Percentiles rank a stretch among this genome's conserved stretches.
These are phyloP conservation scores for Penicillium cosmopolitanum DNA, from an alignment of 495 filamentous ascomycete species.

Conservation along the genomic window DNA sequence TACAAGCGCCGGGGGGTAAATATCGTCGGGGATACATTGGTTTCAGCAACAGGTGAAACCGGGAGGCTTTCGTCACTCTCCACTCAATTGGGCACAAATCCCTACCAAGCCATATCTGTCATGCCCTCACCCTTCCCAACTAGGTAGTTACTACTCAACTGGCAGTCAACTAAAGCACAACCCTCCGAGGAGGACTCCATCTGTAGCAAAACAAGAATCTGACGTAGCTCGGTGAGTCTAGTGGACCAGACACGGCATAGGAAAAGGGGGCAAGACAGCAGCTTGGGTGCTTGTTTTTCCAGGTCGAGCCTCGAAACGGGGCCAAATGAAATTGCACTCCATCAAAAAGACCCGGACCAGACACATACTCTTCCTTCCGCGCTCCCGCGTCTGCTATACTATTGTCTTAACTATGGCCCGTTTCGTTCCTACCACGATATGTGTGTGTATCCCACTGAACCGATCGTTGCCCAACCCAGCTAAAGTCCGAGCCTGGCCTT, in stretches of 20 bases:
- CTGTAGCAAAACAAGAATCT: not conserved
- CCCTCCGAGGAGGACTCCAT: not conserved
- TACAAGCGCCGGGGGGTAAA: not conserved
- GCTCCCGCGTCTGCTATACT: slow-evolving; percentile 1
- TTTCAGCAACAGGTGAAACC: slow-evolving; percentile 6
- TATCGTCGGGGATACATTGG: slow-evolving; percentile 1
- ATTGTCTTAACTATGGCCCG: not conserved
- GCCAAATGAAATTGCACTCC: slow-evolving; percentile 22
- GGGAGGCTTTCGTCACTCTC: not conserved
- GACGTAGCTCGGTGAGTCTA: slow-evolving; percentile 26
- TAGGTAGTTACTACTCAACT: not conserved
- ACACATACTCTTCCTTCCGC: not conserved
- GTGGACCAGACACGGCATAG: slow-evolving; percentile 32
- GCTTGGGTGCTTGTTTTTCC: slow-evolving; percentile 21
- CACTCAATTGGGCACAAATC: slow-evolving; percentile 5
- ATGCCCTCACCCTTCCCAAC: not conserved
- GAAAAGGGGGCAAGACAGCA: slow-evolving; percentile 19
- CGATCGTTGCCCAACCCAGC: slow-evolving; percentile 6
- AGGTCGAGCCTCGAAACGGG: slow-evolving; percentile 14
- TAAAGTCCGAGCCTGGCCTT: not conserved
- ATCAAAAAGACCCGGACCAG: not conserved
- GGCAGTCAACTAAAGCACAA: not conserved
- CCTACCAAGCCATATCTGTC: not conserved
- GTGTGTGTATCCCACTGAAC: slow-evolving; percentile 1
- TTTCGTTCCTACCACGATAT: not conserved